Conservation (phyloP, 2,329 filamentous ascomycete genomes). For the Colletotrichum sp. region DNA sequence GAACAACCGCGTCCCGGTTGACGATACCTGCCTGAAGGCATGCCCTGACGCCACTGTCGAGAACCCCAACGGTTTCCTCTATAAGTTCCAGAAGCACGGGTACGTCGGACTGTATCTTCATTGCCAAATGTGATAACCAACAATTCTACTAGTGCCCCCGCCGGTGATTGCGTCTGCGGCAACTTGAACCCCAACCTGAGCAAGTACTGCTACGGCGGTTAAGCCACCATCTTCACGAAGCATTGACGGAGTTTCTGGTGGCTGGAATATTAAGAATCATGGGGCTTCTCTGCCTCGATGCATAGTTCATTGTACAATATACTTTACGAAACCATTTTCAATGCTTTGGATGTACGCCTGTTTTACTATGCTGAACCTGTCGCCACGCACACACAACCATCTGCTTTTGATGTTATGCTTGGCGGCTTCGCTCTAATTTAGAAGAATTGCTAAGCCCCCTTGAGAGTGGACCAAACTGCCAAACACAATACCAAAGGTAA, state of each 20-base stretch:
- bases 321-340: neutral
- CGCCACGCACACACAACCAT: accelerated
- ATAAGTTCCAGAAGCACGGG: neutral
- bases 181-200: neutral
- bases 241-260: neutral
- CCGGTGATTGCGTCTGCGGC: neutral
- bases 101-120: neutral
- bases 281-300: accelerated
- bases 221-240: neutral
- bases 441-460: accelerated
- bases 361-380: neutral
- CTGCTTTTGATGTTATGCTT: neutral
- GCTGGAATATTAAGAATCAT: neutral
- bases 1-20: neutral
- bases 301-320: neutral
- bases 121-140: neutral
- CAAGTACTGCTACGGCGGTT: neutral
- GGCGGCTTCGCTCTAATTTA: neutral
- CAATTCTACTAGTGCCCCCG: neutral
- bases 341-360: neutral
- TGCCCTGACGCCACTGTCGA: neutral
- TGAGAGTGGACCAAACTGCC: neutral
- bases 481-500: neutral
- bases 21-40: neutral
- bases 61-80: neutral